phyloP scores from a whole-genome alignment of 1,284 basidiomycete species.

The Ganoderma sinense region DNA sequence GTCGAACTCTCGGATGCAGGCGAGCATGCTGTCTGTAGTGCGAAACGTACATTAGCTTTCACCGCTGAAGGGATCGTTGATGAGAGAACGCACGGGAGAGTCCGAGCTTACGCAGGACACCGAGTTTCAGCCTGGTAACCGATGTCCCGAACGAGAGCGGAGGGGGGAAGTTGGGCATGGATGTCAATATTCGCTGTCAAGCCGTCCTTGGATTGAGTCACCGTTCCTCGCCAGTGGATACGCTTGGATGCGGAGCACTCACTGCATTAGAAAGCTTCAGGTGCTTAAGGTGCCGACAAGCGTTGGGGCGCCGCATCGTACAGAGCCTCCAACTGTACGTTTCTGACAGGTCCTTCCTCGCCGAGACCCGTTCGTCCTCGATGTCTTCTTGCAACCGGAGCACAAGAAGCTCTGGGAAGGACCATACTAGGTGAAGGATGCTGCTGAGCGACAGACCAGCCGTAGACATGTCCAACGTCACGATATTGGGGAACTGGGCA shows the following conservation, averaged over 20 bases:
- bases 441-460: neutral
- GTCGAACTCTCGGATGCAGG: neutral
- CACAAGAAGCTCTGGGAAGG: neutral
- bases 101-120: neutral
- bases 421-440: neutral
- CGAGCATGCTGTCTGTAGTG: neutral
- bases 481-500: neutral
- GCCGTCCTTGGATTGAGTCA: neutral
- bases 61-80: neutral
- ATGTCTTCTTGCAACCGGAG: neutral
- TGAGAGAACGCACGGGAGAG: neutral
- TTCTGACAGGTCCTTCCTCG: neutral
- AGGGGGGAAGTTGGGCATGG: neutral
- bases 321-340: neutral
- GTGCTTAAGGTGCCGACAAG: neutral
- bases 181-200: neutral
- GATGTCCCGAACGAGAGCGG: neutral
- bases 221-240: neutral
- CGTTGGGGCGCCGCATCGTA: neutral
- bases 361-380: neutral
- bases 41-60: neutral
- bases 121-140: neutral
- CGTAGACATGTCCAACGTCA: neutral
- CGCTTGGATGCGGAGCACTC: neutral
- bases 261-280: neutral